Evolutionary conservation across 768 basidiomycete species (phyloP), one percentile per base, ranked within the genome.

Genomic region (Udeniomyces megalosporus): DNA sequence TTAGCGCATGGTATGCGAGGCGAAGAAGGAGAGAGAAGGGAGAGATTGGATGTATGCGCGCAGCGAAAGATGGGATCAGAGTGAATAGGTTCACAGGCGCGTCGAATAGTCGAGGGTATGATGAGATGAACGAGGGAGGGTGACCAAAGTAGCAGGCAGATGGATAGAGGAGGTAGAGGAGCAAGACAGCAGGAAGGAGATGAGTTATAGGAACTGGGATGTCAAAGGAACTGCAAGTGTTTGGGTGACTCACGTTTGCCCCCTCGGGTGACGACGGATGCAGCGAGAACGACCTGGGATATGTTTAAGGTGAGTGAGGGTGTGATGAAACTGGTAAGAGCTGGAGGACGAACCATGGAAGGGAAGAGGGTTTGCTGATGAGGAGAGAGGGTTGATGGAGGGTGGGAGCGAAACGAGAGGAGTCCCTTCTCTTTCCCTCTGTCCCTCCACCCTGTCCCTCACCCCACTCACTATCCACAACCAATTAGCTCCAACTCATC

Each of bases 181-280:
- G 22, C 53, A 28, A 32, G 1, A 44, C 47, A 26, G 20, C 28
- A 29, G 22, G 55, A 24, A 28, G 50, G 44, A 28, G 28, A 52
- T n/a, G n/a, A n/a, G n/a, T n/a, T n/a, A 34, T 24, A 29, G 45
- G 44, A 28, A 2, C 4, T 32, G 20, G 32, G 52, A 53, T 8
- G 52, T 15, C 20, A 35, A 8, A 32, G 52, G 20, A 32, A 20
- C 31, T 7, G 52, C 31, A 17, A 35, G 32, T 20, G 28, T 28
- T 31, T 4, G 28, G 45, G 26, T 17, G 17, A 75, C 80, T 67
- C 67, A 87, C 89, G 84, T 80, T 92, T 91, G 14, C 90, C 91
- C 70, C 82, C 86, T 75, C 90, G 91, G 53, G 89, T 90, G 74
- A 88, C 90, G 81, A 95, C 89, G 67, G 88, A 90, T 32, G 90